Percentiles rank a stretch among this genome's conserved stretches.
phyloP scores from a whole-genome alignment of 495 filamentous ascomycete species.

The Penicillium egyptiacum region DNA sequence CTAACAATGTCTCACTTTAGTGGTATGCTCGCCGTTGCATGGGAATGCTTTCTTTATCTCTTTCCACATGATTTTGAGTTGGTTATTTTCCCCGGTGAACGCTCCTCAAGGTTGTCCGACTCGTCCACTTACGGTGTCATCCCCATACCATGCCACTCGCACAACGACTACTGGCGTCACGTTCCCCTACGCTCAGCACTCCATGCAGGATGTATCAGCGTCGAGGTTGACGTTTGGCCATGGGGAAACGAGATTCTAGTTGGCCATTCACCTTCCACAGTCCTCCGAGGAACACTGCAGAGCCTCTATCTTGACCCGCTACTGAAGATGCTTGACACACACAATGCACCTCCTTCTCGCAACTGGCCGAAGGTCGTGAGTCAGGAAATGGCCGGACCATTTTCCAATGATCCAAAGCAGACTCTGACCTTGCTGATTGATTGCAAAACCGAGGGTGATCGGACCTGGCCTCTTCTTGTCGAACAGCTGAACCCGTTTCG shows the following conservation, averaged over 20 bases:
- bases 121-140: constrained; percentile 18
- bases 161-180: constrained; percentile 77
- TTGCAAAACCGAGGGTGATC: constrained; percentile 34
- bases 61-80: constrained; percentile 19
- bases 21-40: constrained; percentile 9
- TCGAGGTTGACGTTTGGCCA: constrained; percentile 76
- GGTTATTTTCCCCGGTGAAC: constrained; percentile 39
- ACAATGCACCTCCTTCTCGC: constrained; percentile 15
- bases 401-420: constrained; percentile 41
- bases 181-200: constrained; percentile 51
- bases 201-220: constrained; percentile 55
- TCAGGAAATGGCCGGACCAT: constrained; percentile 52
- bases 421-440: constrained; percentile 38
- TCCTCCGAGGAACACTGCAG: constrained; percentile 37
- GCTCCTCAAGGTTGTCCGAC: constrained; percentile 13
- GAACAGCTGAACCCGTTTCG: constrained; percentile 57
- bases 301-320: constrained; percentile 67
- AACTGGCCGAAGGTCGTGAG: neutral
- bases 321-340: constrained; percentile 32
- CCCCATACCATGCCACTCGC: constrained; percentile 44
- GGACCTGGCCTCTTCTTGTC: constrained; percentile 48
- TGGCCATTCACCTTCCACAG: constrained; percentile 31
- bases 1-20: constrained; percentile 5
- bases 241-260: constrained; percentile 52
- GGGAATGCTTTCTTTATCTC: constrained; percentile 2